Base-by-base conservation (phyloP, 306 rosid genomes). In the Sicyos edulis region DNA sequence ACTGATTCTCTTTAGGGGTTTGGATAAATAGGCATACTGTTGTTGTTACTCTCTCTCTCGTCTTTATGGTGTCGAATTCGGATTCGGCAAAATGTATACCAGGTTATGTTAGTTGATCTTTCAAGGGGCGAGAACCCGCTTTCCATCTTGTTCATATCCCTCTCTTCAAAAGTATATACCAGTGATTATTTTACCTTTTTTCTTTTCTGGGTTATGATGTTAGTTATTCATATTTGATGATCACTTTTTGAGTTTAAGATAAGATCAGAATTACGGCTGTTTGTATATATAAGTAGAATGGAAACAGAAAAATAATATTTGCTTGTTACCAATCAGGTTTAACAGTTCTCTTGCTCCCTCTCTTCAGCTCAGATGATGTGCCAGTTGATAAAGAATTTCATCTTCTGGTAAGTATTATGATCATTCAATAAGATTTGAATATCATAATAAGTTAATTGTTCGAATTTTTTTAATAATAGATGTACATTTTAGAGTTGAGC, bases 211-310 rank as follows among this genome's bases (percentile, higher is more conserved):
- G 57, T 22, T 53, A n/a, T 73, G 54, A 51, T 76, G 19, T 42
- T 61, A 60, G 82, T 81, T 81, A 56, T 70, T 71, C 71, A 42
- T 44, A 58, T 34, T 11, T 8, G 10, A 45, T 80, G 81, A 54
- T 47, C 61, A 74, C 57, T 56, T 64, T 34, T 2, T 80, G 49
- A 51, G 15, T 1, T 78, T 74, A n/a, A n/a, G n/a, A n/a, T 17
- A 82, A 79, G 79, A 73, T 82, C 78, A 70, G 69, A 83, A 66
- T 78, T 79, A 76, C 77, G 87, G 93, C 90, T 78, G 85, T 77
- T 78, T 88, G 72, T 91, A 87, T 83, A 88, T 83, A 83, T 26
- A 26, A 75, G 83, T 85, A 88, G 87, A 82, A 86, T 76, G 78
- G 62, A 79, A 78, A 86, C 90, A 88, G 86, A 52, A 75, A 78